Base-by-base conservation (phyloP, 345 rosid species). In the Dovyalis caffra region DNA sequence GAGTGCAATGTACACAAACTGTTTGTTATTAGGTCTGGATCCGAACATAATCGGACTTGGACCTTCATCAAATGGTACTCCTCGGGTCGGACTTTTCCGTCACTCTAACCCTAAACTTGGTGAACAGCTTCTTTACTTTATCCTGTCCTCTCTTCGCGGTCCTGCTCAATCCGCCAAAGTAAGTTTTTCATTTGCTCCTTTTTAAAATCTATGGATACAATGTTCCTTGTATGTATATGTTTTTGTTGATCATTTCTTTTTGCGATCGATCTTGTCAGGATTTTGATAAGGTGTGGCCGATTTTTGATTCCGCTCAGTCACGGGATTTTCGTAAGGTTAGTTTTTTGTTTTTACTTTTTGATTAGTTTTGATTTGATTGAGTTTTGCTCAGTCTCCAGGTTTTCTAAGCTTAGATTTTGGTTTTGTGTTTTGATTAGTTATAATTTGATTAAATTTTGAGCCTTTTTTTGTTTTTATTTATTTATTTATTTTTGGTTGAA, bases 1-100 rank as follows among this genome's bases (percentile, higher is more conserved):
- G 90, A 93, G 98, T 77, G 97, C 99, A 91, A 91, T 95, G 99
- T 95, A 95, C 88, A 95, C 99, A 23, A 95, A 95, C 85, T 95
- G 98, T 49, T 83, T 90, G 83, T 86, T 95, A 53, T 88, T 95
- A 78, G 99, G 99, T 63, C 80, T 95, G 88, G 99, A 95, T 93
- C 98, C 98, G 76, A 82, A 80, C 73, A 74, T 91, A 61, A 95
- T 95, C 84, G 99, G 99, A 34, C 85, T 86, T 84, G 95, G 95
- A 84, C 83, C 89, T 56, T 85, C 94, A 57, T 84, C 96, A 85
- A 93, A 86, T 81, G 92, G 83, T 74, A 82, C 88, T 53, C 93
- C 93, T 61, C 94, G 97, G 70, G 97, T 93, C 80, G 99, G 99
- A 35, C 87, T 84, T 29, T 95, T 95, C 87, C 97, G 99, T 53